Evolutionary conservation across 768 basidiomycete species (phyloP), one percentile per base, ranked within the genome.

Genomic region (Lactifluus piperatus): DNA sequence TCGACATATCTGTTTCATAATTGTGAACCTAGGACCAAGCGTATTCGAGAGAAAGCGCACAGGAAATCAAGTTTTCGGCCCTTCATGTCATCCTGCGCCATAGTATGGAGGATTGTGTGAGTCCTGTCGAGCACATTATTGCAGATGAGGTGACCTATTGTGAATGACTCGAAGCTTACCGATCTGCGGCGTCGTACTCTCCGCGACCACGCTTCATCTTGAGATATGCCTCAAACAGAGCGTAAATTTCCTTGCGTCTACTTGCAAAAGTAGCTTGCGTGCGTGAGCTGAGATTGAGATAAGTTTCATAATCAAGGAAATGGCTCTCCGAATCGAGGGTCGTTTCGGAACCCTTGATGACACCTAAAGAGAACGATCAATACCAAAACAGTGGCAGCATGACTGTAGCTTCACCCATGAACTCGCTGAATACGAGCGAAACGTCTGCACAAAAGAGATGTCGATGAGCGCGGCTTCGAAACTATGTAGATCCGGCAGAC

Each of bases 291-390:
- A 84, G 73, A 34, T 65, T 62, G 10, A 29, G 20, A 46, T 65
- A 63, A 13, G 52, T 50, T 6, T 60, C 55, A 34, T 44, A 43
- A 32, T 59, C 62, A 4, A 65, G 62, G n/a, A 51, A 54, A 34
- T 52, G 48, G 5, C 22, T 57, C 36, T 46, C 51, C 24, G 30
- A 45, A 16, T 54, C 54, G 11, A 81, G 61, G 0, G 84, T 72
- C 44, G 71, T 69, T 65, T 87, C 84, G 0, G 86, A 86, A 14
- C 87, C 86, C 65, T 81, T 78, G 60, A 89, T 82, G 10, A 85
- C 79, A 39, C 85, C 86, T 71, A 36, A 4, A 14, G 57, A 5
- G 8, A 22, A n/a, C 5, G 3, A 37, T 57, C 27, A 50, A 46
- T 22, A 44, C 22, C 14, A 13, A 9, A 13, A 10, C 0, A 16